Base-by-base conservation (phyloP, 1,139 yeast species). In the Taphrina pruni region DNA sequence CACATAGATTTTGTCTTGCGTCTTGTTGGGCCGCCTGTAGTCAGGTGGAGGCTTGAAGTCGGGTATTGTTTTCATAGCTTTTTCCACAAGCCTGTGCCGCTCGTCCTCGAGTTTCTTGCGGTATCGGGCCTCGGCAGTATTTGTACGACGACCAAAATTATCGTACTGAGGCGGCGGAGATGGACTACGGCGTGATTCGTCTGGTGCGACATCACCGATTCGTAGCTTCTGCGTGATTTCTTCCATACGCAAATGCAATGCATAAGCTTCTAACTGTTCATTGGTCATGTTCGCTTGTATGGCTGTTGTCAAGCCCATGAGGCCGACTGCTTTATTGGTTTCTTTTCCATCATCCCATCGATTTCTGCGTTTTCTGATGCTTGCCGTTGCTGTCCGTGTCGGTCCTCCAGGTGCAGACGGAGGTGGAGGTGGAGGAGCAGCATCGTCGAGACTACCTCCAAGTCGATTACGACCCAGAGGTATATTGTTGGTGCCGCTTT, bases 161-260 rank as follows among this genome's bases (percentile, higher is more conserved):
- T 95, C 98, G 78, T 94, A 95, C 72, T 85, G 86, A 0, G 99
- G 99, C 6, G 97, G 94, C 0, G 99, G 98, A 5, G 97, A 90
- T 0, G 94, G 93, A 0, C 95, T 91, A 35, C 75, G 72, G 39
- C 77, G 81, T 35, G 76, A 75, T 26, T 77, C 79, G 2, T 72
- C 73, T 1, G 82, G 81, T 4, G 78, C 78, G 14, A 80, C 78
- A 58, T 85, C 86, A 60, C 82, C 81, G 32, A 82, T 81, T 36
- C 84, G 81, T 52, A 89, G 81, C 72, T 85, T 85, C n/a, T 86
- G 81, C 0, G 86, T 81, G 66, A 93, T 87, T 77, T 94, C 98
- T 73, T 90, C 93, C 50, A 93, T 86, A 69, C 98, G 81, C 74
- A 87, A 85, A 72, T 85, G 82, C 64, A 87, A 84, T 70, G 90